Base-by-base conservation (phyloP, 768 basidiomycete species). In the Suillus fuscotomentosus region DNA sequence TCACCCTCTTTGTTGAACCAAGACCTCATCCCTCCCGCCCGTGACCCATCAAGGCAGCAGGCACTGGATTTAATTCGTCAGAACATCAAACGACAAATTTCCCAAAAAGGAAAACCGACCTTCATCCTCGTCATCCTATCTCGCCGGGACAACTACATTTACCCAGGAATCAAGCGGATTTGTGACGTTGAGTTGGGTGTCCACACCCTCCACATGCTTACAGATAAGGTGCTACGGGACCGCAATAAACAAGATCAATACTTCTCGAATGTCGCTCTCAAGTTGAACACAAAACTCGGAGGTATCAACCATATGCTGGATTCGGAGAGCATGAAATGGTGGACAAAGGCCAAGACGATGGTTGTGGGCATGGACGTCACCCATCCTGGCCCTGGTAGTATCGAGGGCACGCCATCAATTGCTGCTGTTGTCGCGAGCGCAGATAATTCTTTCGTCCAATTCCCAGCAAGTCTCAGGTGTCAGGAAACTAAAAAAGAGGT, bases 361-460 rank as follows among this genome's bases (percentile, higher is more conserved):
- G 77, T 95, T 71, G 87, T 95, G 3, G 93, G 93, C 0, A 91
- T 92, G 67, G 92, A 94, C 70, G 91, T 92, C 0, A 94, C 91
- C 0, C 92, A 94, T 67, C 90, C 92, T 4, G 84, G 89, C 2
- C 88, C 89, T 1, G 82, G 77, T 7, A 90, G 89, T 67, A 72
- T 79, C 60, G 81, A 81, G 3, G 93, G 92, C 3, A 88, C 91
- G 1, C 93, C 93, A 3, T 92, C 91, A 0, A 89, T 95, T 51
- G 91, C 90, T 0, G 92, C 91, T 0, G 88, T 94, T 11, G 93
- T 94, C 3, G 92, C 89, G 0, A 94, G 86, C 64, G 78, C 86
- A 1, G 91, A 94, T 70, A 77, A 79, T 31, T 75, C 79, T 3
- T 93, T 91, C 67, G 88, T 86, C 0, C 91, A 93, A 66, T 94